These are phyloP conservation scores for Wickerhamomyces rabaulensis DNA, from an alignment of 805 yeast genomes.

Conservation along the genomic window DNA sequence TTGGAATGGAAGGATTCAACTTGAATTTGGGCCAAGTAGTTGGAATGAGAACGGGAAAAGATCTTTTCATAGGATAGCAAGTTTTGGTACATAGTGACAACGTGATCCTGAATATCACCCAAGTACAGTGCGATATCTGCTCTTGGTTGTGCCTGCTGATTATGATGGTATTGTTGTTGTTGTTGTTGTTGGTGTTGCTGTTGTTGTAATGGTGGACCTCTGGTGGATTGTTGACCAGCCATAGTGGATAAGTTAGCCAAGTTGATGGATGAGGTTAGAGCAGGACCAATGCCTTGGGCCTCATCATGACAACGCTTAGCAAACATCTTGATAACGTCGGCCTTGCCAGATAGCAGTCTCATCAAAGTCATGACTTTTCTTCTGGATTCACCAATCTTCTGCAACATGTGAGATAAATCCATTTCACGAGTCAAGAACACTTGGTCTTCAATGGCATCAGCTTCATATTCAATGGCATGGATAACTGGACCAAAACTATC, in stretches of 20 bases:
- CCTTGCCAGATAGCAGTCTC: slow-evolving; percentile 87
- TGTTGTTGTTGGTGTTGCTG: slow-evolving; percentile 4
- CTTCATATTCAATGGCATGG: slow-evolving; percentile 72
- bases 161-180: slow-evolving; percentile 9
- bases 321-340: slow-evolving; percentile 94
- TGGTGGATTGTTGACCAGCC: not conserved
- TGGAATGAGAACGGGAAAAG: slow-evolving; percentile 85
- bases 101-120: slow-evolving; percentile 97
- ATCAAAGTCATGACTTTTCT: slow-evolving; percentile 88
- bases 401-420: slow-evolving; percentile 73
- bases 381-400: slow-evolving; percentile 83
- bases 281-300: slow-evolving; percentile 36
- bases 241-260: slow-evolving; percentile 29
- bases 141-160: slow-evolving; percentile 54
- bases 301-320: slow-evolving; percentile 89
- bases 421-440: slow-evolving; percentile 75
- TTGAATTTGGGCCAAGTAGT: slow-evolving; percentile 89
- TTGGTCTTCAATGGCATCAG: slow-evolving; percentile 73
- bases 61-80: slow-evolving; percentile 88
- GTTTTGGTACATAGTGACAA: slow-evolving; percentile 92
- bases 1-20: slow-evolving; percentile 87
- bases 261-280: slow-evolving; percentile 33
- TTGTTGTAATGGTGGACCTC: not conserved
- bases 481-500: slow-evolving; percentile 83
- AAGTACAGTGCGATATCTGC: slow-evolving; percentile 92